phyloP scores from a whole-genome alignment of 2,329 filamentous ascomycete species.

The Pseudocercospora pini-densiflorae region DNA sequence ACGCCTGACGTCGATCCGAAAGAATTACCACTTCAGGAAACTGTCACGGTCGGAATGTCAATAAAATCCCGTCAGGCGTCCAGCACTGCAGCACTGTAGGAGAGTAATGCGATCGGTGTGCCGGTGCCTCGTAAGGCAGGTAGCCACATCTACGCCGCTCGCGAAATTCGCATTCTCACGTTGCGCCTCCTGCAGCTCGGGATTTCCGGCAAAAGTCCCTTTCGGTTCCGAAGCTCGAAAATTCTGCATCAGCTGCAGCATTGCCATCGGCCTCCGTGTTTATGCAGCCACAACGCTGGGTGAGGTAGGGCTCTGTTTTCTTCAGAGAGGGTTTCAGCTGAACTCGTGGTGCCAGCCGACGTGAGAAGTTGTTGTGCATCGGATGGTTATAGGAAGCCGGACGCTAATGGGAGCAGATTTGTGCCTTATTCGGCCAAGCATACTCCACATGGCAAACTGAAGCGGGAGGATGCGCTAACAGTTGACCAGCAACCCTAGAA shows the following conservation, averaged over 20 bases:
- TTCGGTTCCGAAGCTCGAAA: slow-evolving; percentile 11
- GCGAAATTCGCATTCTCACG: slow-evolving; percentile 3
- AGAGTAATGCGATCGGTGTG: not conserved
- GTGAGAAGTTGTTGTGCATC: slow-evolving; percentile 1
- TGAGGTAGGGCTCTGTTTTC: not conserved
- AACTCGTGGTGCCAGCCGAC: not conserved
- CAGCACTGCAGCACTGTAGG: not conserved
- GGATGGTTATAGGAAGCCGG: slow-evolving; percentile 1
- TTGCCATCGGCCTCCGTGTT: not conserved
- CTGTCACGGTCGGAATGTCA: not conserved
- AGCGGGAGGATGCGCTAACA: slow-evolving; percentile 12
- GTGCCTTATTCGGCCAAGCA: slow-evolving; percentile 4
- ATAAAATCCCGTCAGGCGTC: slow-evolving; percentile 4
- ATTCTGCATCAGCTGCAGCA: slow-evolving; percentile 8
- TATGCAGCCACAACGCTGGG: slow-evolving; percentile 8
- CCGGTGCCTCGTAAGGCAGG: slow-evolving; percentile 2
- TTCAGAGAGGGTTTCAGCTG: not conserved
- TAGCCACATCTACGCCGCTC: slow-evolving; percentile 6
- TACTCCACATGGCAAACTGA: slow-evolving; percentile 5
- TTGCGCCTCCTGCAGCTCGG: slow-evolving; percentile 11
- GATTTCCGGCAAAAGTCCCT: not conserved
- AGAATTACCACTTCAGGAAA: slow-evolving; percentile 2
- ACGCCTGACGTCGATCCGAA: not conserved
- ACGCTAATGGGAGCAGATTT: not conserved
- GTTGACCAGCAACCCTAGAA: slow-evolving; percentile 1